Evolutionary conservation across 1,139 yeast genomes (phyloP).

Genomic region (Hansenula sp.): DNA sequence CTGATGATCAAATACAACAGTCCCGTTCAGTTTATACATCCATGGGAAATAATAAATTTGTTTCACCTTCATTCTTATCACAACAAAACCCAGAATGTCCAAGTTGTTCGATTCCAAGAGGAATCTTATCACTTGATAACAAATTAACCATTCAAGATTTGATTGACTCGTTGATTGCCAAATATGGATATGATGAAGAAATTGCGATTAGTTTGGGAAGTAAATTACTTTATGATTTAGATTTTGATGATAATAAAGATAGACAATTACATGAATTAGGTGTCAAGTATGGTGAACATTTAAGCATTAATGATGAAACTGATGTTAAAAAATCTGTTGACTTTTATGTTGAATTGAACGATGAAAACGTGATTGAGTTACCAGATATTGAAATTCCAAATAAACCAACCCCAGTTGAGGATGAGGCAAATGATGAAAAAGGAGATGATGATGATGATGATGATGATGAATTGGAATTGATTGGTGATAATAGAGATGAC

Average conservation of each 20-base stretch:
- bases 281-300: slow-evolving; percentile 51
- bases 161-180: slow-evolving; percentile 40
- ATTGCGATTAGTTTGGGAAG: slow-evolving; percentile 60
- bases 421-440: slow-evolving; percentile 22
- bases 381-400: slow-evolving; percentile 33
- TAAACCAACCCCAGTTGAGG: slow-evolving; percentile 14
- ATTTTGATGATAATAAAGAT: slow-evolving; percentile 75
- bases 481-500: slow-evolving; percentile 21
- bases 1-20: slow-evolving; percentile 25
- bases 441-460: slow-evolving; percentile 20
- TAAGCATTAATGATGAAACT: slow-evolving; percentile 76
- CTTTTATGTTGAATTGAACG: slow-evolving; percentile 43
- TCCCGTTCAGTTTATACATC: slow-evolving; percentile 63
- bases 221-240: slow-evolving; percentile 74
- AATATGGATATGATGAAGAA: slow-evolving; percentile 62
- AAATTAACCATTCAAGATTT: slow-evolving; percentile 35
- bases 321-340: slow-evolving; percentile 70
- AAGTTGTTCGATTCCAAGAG: slow-evolving; percentile 66
- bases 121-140: slow-evolving; percentile 36
- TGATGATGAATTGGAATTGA: slow-evolving; percentile 18
- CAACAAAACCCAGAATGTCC: slow-evolving; percentile 68
- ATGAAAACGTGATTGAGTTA: slow-evolving; percentile 16
- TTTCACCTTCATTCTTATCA: slow-evolving; percentile 58
- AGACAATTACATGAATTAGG: slow-evolving; percentile 51
- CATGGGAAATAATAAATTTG: slow-evolving; percentile 62